phyloP scores from a whole-genome alignment of 202 grass and related monocot genomes.

The Musa balbisiana region DNA sequence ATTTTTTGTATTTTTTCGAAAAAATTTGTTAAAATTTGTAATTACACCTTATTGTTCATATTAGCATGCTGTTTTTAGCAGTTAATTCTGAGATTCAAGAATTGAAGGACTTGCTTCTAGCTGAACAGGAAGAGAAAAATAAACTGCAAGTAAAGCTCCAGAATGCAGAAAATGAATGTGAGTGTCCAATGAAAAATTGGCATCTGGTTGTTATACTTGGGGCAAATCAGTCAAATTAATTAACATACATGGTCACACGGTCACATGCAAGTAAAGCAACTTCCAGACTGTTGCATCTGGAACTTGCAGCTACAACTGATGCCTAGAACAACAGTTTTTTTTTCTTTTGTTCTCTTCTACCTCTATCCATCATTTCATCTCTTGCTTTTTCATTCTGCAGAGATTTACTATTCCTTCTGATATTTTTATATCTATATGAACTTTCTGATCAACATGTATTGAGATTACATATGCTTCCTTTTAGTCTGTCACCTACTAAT shows the following conservation, averaged over 20 bases:
- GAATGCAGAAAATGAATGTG: conserved; percentile 64
- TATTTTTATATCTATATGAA: neutral
- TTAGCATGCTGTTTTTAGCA: conserved; percentile 13
- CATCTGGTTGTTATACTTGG: neutral
- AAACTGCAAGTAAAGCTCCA: conserved; percentile 53
- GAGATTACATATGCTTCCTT: neutral
- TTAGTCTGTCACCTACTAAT: conserved; percentile 4
- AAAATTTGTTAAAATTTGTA: conserved; percentile 3
- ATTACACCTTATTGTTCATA: neutral
- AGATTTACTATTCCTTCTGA: too few relatives aligned
- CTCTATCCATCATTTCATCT: too few relatives aligned
- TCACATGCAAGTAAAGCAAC: too few relatives aligned
- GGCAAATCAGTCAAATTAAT: neutral
- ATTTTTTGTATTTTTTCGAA: neutral
- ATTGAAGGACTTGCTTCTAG: conserved; percentile 50
- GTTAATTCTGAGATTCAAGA: conserved; percentile 68
- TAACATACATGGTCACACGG: neutral
- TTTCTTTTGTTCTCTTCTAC: too few relatives aligned
- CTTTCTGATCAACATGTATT: neutral
- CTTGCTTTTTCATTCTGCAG: too few relatives aligned
- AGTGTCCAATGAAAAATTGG: conserved; percentile 21
- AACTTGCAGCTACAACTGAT: too few relatives aligned
- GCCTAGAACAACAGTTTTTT: too few relatives aligned
- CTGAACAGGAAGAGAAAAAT: conserved; percentile 82
- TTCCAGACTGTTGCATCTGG: too few relatives aligned